phyloP scores from a whole-genome alignment of 768 basidiomycete species.

The Phanerochaete sordida region DNA sequence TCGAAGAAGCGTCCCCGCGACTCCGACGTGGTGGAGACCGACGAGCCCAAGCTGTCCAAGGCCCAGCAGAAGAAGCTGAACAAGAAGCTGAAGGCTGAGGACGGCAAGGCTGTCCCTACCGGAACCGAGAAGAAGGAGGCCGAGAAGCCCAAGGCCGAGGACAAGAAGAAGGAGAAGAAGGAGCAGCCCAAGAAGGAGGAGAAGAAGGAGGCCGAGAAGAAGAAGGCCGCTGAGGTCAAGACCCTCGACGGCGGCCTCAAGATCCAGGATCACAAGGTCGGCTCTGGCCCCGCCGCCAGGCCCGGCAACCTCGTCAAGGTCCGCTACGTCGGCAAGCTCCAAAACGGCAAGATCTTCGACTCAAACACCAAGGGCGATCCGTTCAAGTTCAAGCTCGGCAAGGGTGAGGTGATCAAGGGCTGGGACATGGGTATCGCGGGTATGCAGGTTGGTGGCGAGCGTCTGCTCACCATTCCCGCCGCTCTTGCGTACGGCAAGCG shows the following conservation, averaged over 20 bases:
- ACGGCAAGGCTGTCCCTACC: conserved; percentile 40
- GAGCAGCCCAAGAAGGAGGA: conserved; percentile 27
- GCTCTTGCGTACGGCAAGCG: conserved; percentile 67
- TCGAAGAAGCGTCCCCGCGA: conserved; percentile 70
- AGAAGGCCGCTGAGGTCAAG: conserved; percentile 4
- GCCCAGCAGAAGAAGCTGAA: conserved; percentile 63
- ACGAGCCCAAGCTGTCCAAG: conserved; percentile 42
- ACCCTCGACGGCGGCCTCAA: conserved; percentile 53
- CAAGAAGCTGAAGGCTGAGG: conserved; percentile 73
- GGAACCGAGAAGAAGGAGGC: conserved; percentile 17
- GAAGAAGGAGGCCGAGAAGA: conserved; percentile 20
- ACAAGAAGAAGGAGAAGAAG: conserved; percentile 28
- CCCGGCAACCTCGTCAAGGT: conserved; percentile 78
- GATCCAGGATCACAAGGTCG: conserved; percentile 71
- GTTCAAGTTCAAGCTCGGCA: conserved; percentile 48
- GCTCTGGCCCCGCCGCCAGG: conserved; percentile 85
- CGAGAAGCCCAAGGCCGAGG: conserved; percentile 30
- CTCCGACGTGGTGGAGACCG: conserved; percentile 45
- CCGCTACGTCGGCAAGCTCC: conserved; percentile 91
- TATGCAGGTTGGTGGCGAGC: conserved; percentile 90
- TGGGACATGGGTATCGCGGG: conserved; percentile 93
- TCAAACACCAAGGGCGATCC: conserved; percentile 82
- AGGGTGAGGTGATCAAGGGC: conserved; percentile 91
- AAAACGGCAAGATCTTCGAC: conserved; percentile 75
- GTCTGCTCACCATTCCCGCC: conserved; percentile 72